Conservation (phyloP, 176 grass and related monocot species). For the Hyparrhenia diplandra region DNA sequence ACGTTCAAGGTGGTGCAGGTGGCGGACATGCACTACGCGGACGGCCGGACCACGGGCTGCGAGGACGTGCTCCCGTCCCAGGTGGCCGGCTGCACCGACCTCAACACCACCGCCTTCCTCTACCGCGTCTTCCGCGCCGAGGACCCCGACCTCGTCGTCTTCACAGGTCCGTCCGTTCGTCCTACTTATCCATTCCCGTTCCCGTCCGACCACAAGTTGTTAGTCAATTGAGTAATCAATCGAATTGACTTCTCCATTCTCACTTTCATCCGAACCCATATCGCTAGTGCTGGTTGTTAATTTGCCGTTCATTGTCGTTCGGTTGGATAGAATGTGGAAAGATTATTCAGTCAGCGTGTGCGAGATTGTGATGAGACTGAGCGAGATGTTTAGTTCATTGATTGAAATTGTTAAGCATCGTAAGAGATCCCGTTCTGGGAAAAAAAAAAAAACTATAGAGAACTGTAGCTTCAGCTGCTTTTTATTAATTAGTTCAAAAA, state of each 20-base stretch:
- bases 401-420: background rate
- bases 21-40: slow-evolving; percentile 95
- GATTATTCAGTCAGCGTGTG: background rate
- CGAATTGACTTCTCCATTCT: background rate
- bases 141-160: slow-evolving; percentile 95
- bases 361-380: background rate
- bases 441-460: background rate
- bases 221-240: background rate
- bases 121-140: slow-evolving; percentile 75
- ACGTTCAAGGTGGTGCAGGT: slow-evolving; percentile 95
- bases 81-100: slow-evolving; percentile 68
- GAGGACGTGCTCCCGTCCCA: slow-evolving; percentile 61
- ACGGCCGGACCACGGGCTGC: slow-evolving; percentile 62
- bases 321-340: background rate
- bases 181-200: background rate
- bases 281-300: background rate
- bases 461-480: background rate
- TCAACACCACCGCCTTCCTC: slow-evolving; percentile 97
- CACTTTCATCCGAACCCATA: background rate
- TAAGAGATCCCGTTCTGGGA: background rate
- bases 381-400: background rate
- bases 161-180: slow-evolving; percentile 55
- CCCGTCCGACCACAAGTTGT: background rate
- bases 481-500: background rate
- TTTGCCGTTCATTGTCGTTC: background rate